Percentiles rank a stretch among this genome's conserved stretches.
phyloP scores from a whole-genome alignment of 1,284 basidiomycete species.

The Agroathelia rolfsii region DNA sequence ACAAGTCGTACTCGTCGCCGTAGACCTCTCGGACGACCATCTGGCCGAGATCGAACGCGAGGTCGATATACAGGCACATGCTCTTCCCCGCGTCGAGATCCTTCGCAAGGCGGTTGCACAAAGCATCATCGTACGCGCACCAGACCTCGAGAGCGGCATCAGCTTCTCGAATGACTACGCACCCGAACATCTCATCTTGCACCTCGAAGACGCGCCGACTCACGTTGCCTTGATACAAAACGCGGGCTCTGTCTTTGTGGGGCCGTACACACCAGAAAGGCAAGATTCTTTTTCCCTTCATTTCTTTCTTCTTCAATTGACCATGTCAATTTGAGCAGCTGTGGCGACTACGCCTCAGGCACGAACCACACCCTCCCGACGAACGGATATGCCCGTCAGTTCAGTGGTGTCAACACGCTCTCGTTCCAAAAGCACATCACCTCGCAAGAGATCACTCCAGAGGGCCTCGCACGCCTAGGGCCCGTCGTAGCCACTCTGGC shows the following conservation, averaged over 20 bases:
- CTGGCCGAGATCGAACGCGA: conserved; percentile 75
- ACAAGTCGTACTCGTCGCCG: conserved; percentile 88
- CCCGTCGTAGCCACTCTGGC: conserved; percentile 88
- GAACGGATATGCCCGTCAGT: conserved; percentile 94
- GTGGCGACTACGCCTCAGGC: conserved; percentile 96
- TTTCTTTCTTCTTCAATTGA: conserved; percentile 6
- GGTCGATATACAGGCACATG: conserved; percentile 83
- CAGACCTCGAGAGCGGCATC: conserved; percentile 67
- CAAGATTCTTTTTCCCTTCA: conserved; percentile 23
- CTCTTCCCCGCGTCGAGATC: conserved; percentile 83
- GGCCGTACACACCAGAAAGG: conserved; percentile 91
- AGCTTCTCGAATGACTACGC: conserved; percentile 95
- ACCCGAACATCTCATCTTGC: conserved; percentile 91
- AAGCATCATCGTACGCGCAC: conserved; percentile 79
- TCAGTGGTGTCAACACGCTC: conserved; percentile 93
- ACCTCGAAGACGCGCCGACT: conserved; percentile 64
- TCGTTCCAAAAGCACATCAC: conserved; percentile 99
- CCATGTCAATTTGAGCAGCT: conserved; percentile 40
- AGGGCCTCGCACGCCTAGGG: conserved; percentile 74
- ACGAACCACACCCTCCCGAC: conserved; percentile 97
- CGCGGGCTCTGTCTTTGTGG: conserved; percentile 95
- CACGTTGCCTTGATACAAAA: conserved; percentile 70
- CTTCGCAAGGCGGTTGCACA: conserved; percentile 86
- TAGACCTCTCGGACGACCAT: conserved; percentile 54
- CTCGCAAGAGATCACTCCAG: conserved; percentile 80